Evolutionary conservation across 768 basidiomycete species (phyloP), one percentile per base, ranked within the genome.

Genomic region (Tricholoma terreum): DNA sequence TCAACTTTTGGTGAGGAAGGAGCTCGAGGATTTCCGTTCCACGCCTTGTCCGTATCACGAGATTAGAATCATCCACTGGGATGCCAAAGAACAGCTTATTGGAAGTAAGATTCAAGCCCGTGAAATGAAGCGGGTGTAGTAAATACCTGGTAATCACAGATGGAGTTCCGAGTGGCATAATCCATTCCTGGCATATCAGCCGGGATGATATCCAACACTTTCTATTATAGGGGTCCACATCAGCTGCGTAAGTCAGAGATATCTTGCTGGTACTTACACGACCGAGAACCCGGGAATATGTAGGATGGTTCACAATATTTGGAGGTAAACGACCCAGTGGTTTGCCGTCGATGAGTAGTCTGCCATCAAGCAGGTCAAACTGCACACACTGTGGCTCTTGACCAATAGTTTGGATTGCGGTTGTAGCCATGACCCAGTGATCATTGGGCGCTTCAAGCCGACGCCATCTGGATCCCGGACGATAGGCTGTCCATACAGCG

Each of bases 281-380:
- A 30, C 70, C 68, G 40, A 82, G 73, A n/a, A 80, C 55, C 6
- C 69, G 64, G 12, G 45, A 45, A 55, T 78, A 81, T 2, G 67
- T 61, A 1, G 67, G 30, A 60, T 80, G 71, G 0, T 22, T 48
- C 1, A 63, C 40, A 27, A 81, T 75, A 0, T 58, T 56, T 9
- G 40, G 31, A 0, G 80, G 76, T 12, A 82, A 69, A 21, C 68
- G 71, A 15, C 76, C 73, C 8, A 77, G 55, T 1, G 73, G 69
- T 55, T 71, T 71, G 6, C 80, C 80, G 10, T 76, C 63, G 9
- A 83, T 67, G 15, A 80, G 67, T 1, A 83, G 64, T 21, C 62
- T 50, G 11, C 80, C 80, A 15, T 69, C 62, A 2, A 81, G 58
- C 1, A 82, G 33, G 54, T 83, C 73, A 17, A 78, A 65, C 49